phyloP scores from a whole-genome alignment of 2,329 filamentous ascomycete species.

The Curvularia spicifera region DNA sequence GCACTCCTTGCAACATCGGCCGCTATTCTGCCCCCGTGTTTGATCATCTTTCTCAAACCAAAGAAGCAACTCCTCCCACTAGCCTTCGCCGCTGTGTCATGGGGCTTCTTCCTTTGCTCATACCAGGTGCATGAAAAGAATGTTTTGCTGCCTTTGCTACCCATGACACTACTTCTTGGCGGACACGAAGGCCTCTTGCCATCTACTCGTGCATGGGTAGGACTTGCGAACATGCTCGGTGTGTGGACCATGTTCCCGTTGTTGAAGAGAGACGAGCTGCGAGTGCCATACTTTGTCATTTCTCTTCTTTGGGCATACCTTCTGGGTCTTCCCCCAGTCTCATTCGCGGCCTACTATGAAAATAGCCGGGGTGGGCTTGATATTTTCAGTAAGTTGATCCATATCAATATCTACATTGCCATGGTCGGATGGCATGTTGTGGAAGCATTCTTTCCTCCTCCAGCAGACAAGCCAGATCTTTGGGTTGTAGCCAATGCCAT shows the following conservation, averaged over 20 bases:
- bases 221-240: slow-evolving; percentile 90
- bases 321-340: slow-evolving; percentile 81
- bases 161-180: slow-evolving; percentile 87
- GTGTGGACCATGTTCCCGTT: slow-evolving; percentile 95
- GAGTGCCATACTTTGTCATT: slow-evolving; percentile 83
- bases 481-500: slow-evolving; percentile 94
- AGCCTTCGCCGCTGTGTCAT: slow-evolving; percentile 82
- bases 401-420: slow-evolving; percentile 74
- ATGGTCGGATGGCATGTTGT: slow-evolving; percentile 84
- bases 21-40: slow-evolving; percentile 79
- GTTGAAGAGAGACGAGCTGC: slow-evolving; percentile 81
- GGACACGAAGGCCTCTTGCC: slow-evolving; percentile 78
- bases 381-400: slow-evolving; percentile 71
- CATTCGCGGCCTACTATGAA: slow-evolving; percentile 69
- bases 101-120: slow-evolving; percentile 97
- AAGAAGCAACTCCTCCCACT: slow-evolving; percentile 77
- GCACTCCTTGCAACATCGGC: slow-evolving; percentile 77
- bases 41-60: slow-evolving; percentile 79
- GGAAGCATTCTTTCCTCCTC: slow-evolving; percentile 72
- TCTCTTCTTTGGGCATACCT: slow-evolving; percentile 91
- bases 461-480: slow-evolving; percentile 81
- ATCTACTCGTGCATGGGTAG: slow-evolving; percentile 84
- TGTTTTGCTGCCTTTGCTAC: slow-evolving; percentile 86
- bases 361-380: slow-evolving; percentile 52
- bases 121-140: slow-evolving; percentile 99